Evolutionary conservation across 176 grass and related monocot species (phyloP).

Genomic region (Ampelocalamus luodianensis): DNA sequence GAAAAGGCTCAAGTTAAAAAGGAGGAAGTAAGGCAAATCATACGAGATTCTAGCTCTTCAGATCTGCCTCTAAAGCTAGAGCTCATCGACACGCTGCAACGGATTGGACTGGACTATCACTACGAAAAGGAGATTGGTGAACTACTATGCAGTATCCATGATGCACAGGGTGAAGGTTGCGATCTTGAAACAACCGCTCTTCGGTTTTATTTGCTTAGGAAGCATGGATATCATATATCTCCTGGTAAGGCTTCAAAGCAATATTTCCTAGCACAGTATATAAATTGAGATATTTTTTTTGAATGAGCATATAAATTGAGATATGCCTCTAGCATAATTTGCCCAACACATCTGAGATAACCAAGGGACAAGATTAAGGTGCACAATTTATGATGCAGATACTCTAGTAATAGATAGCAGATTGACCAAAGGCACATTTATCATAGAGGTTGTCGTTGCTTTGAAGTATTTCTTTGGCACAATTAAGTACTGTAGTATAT

Average conservation of each 20-base stretch:
- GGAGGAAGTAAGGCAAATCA: constrained; percentile 17
- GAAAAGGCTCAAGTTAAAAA: background rate
- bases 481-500: no score
- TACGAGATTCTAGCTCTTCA: background rate
- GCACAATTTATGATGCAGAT: no score
- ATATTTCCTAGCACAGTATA: no score
- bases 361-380: no score
- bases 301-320: no score
- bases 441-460: no score
- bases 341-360: no score
- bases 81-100: constrained; percentile 46
- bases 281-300: no score
- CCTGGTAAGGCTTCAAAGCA: background rate
- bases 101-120: constrained; percentile 41
- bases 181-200: constrained; percentile 8
- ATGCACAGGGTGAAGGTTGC: background rate
- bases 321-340: no score
- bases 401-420: no score
- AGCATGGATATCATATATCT: constrained; percentile 35
- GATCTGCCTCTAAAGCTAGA: constrained; percentile 20
- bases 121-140: constrained; percentile 39
- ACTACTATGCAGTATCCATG: background rate
- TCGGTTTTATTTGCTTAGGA: constrained; percentile 45
- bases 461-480: no score
- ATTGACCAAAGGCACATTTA: no score